These are phyloP conservation scores for Hemerocallis citrina DNA, from an alignment of 106 monocot species.

Conservation along the genomic window DNA sequence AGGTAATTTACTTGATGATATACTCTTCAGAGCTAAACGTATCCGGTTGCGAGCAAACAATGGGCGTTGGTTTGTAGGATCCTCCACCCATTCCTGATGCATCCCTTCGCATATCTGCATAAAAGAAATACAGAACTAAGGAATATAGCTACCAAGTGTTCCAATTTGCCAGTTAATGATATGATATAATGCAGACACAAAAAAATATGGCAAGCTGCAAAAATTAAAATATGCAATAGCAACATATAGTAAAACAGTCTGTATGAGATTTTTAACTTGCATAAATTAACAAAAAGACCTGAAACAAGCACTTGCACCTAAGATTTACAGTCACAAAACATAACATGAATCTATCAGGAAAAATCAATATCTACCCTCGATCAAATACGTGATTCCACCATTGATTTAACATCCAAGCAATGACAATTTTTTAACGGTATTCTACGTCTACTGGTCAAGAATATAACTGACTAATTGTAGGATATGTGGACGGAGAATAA, in stretches of 20 bases:
- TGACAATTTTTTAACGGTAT: too few species aligned
- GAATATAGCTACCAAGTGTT: too few species aligned
- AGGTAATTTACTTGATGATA: slow-evolving; percentile 33
- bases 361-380: too few species aligned
- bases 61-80: slow-evolving; percentile 79
- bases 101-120: slow-evolving; percentile 61
- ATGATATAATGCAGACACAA: not conserved
- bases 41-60: slow-evolving; percentile 82
- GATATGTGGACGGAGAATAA: too few species aligned
- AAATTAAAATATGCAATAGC: not conserved
- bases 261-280: not conserved
- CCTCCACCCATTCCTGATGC: slow-evolving; percentile 77
- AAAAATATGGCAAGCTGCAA: not conserved
- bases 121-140: slow-evolving; percentile 10
- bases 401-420: not conserved
- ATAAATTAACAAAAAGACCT: not conserved
- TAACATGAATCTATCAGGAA: too few species aligned
- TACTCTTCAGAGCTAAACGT: slow-evolving; percentile 43
- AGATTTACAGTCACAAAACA: too few species aligned
- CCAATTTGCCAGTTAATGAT: too few species aligned
- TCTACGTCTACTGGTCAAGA: too few species aligned
- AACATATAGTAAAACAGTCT: not conserved
- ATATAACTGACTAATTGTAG: too few species aligned
- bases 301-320: too few species aligned
- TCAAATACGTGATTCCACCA: not conserved